phyloP scores from a whole-genome alignment of 345 rosid genomes.

The Populus tremula region DNA sequence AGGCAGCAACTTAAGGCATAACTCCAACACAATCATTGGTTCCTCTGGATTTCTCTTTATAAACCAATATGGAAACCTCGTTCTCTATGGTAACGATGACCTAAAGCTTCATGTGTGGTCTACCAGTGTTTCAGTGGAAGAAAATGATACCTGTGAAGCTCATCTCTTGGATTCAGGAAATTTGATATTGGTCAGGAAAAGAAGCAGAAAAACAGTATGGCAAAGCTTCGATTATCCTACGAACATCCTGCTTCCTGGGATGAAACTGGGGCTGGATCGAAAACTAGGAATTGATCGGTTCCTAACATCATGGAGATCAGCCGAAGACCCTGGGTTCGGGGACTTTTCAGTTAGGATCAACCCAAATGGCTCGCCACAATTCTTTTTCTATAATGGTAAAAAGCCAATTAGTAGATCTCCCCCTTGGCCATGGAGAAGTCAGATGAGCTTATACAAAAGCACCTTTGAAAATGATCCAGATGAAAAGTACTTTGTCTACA shows the following conservation, averaged over 20 bases:
- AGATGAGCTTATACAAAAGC: neutral
- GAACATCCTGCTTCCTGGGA: neutral
- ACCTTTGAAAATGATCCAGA: neutral
- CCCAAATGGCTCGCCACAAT: neutral
- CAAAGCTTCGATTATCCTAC: too few species aligned
- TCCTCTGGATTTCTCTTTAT: neutral
- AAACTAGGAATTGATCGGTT: neutral
- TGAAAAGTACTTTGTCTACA: neutral
- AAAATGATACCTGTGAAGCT: neutral
- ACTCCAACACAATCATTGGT: too few species aligned
- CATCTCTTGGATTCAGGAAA: conserved; percentile 15
- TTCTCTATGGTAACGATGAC: neutral
- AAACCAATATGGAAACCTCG: neutral
- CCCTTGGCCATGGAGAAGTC: neutral
- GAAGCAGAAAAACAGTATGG: neutral
- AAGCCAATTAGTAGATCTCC: neutral
- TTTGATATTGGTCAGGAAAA: neutral
- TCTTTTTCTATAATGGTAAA: neutral
- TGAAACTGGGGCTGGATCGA: neutral
- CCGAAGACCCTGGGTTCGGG: neutral
- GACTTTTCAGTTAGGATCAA: neutral
- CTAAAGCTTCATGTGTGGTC: conserved; percentile 1
- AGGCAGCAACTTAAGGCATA: too few species aligned
- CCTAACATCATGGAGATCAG: neutral
- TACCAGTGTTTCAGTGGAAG: neutral